These are phyloP conservation scores for Aciculoconidium aculeatum DNA, from an alignment of 805 yeast genomes.

Conservation along the genomic window DNA sequence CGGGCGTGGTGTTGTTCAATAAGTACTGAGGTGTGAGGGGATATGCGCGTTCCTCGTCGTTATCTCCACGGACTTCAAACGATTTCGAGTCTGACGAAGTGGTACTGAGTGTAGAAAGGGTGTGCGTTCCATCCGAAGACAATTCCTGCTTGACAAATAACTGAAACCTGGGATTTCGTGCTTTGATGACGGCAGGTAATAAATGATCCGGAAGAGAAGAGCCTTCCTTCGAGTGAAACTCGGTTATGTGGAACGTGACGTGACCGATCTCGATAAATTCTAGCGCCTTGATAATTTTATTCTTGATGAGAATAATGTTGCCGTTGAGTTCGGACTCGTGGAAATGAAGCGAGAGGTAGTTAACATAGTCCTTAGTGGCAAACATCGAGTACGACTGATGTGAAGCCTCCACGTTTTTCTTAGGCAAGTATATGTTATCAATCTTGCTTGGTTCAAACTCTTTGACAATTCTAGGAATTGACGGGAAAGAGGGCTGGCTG, in stretches of 20 bases:
- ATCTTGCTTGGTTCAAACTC: too few relatives aligned
- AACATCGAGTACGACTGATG: too few relatives aligned
- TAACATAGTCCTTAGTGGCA: constrained; percentile 58
- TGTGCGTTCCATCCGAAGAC: constrained; percentile 23
- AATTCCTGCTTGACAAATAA: constrained; percentile 30
- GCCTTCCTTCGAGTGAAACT: constrained; percentile 57
- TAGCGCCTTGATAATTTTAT: constrained; percentile 31
- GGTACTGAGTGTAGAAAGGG: constrained; percentile 38
- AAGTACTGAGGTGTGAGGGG: constrained; percentile 69
- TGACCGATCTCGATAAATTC: constrained; percentile 26
- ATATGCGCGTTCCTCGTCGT: constrained; percentile 34
- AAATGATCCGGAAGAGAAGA: constrained; percentile 47
- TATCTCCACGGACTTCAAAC: constrained; percentile 40
- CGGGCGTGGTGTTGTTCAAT: constrained; percentile 39
- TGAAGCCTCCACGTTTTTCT: constrained; percentile 2
- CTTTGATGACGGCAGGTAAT: constrained; percentile 29
- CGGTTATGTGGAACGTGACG: constrained; percentile 56
- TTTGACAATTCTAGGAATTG: too few relatives aligned
- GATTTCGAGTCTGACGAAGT: constrained; percentile 54
- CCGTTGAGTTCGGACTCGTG: constrained; percentile 11
- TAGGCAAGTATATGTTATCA: constrained; percentile 22
- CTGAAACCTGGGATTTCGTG: constrained; percentile 25
- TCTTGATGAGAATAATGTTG: constrained; percentile 32
- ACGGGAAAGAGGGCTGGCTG: too few relatives aligned
- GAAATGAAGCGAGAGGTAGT: constrained; percentile 46